Evolutionary conservation across 352 stramenopile genomes (phyloP), one percentile per base, ranked within the genome.

Genomic region (Elongisporangium anandrum): DNA sequence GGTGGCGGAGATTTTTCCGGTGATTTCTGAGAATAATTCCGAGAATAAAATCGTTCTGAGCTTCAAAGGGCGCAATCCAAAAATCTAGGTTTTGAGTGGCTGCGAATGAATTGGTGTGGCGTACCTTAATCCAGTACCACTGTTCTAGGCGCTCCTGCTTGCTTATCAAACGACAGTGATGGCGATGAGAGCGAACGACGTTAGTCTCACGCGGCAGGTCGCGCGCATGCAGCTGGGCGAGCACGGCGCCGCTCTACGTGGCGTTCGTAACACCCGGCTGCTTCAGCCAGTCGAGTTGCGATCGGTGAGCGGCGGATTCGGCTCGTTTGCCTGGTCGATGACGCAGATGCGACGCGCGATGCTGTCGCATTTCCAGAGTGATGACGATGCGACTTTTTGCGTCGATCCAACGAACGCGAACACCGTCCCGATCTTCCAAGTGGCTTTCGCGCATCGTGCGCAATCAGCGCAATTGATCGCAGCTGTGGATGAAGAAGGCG

Each of bases 401-500:
- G 63, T 60, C 39, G 64, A 66, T 52, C 23, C 41, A 4, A 63
- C 24, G 16, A 50, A 49, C 6, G 51, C 58, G 29, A 51, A 73
- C 19, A 57, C 64, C 0, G 61, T 63, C 41, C 78, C 81, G 13
- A 70, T 72, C 16, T 90, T 90, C 56, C 78, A 90, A 53, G 60
- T 86, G 9, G 61, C 70, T 4, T 87, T 84, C 29, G 75, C 67
- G 10, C 50, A 79, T 52, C 9, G 45, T 20, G 29, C 50, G 50
- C 54, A 52, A 17, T 49, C 17, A 4, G 60, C 50, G 0, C 60
- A 61, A 16, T 47, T 87, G 12, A 55, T 90, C 15, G 75, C 71
- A 0, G 75, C 69, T 5, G 77, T 79, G 5, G 77, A 88, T 51
- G 81, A 90, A 67, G 77, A 88, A 60, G 81, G 81, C 22, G 66